Percentiles rank a stretch among this genome's conserved stretches.
Conservation (phyloP, 768 basidiomycete species). For the Lactarius sp. region DNA sequence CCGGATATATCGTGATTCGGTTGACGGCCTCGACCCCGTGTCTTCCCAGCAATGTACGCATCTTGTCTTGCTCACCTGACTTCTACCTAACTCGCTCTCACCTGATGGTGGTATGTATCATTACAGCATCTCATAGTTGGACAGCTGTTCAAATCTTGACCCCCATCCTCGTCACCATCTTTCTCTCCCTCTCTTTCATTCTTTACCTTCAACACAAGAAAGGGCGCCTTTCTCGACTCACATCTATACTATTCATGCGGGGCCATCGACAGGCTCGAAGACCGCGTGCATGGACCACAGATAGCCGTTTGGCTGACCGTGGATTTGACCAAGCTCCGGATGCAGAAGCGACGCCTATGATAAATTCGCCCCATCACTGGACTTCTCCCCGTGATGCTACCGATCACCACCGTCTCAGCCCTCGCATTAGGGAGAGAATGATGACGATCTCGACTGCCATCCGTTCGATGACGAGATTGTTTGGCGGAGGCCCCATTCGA, state of each 20-base stretch:
- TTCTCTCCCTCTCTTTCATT: slow-evolving; percentile 1
- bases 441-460: slow-evolving; percentile 2
- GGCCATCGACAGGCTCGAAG: slow-evolving; percentile 1
- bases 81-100: neutral
- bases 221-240: slow-evolving; percentile 6
- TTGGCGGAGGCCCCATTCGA: slow-evolving; percentile 12
- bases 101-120: slow-evolving; percentile 17
- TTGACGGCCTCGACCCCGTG: neutral
- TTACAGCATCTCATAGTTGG: slow-evolving; percentile 19
- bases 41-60: slow-evolving; percentile 13
- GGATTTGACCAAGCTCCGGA: neutral
- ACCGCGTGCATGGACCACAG: slow-evolving; percentile 8
- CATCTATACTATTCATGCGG: slow-evolving; percentile 9
- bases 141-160: slow-evolving; percentile 12
- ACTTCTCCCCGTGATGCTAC: neutral
- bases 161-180: slow-evolving; percentile 8
- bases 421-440: neutral
- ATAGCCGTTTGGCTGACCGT: neutral
- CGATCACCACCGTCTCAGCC: neutral
- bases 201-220: slow-evolving; percentile 6
- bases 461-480: slow-evolving; percentile 10
- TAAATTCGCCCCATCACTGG: neutral
- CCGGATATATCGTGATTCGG: slow-evolving; percentile 7
- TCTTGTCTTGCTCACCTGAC: neutral
- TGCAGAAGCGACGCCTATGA: slow-evolving; percentile 20